Conservation (phyloP, 306 rosid species). For the Albizia julibrissin region DNA sequence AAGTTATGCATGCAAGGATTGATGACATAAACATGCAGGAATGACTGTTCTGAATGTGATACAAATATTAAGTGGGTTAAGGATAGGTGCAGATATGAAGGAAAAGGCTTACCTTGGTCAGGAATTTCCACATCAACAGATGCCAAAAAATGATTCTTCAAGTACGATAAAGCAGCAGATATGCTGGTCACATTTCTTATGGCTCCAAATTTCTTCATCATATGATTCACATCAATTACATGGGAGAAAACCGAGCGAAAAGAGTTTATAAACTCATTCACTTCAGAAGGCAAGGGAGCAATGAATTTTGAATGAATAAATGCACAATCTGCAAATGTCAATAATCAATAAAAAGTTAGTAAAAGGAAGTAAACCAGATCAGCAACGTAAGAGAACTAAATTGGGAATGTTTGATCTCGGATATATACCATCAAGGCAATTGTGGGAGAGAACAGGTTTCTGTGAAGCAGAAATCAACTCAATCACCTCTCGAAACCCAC, state of each 20-base stretch:
- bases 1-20: constrained; percentile 22
- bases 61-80: background rate
- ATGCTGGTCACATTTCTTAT: constrained; percentile 53
- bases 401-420: constrained; percentile 42
- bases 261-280: constrained; percentile 68
- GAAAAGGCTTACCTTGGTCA: constrained; percentile 51
- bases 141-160: constrained; percentile 64
- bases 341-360: background rate
- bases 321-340: constrained; percentile 68
- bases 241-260: constrained; percentile 57
- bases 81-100: constrained; percentile 3
- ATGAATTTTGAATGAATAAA: constrained; percentile 79
- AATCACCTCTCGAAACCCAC: constrained; percentile 95
- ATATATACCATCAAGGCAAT: constrained; percentile 75
- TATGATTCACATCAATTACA: constrained; percentile 60
- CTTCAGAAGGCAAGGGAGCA: constrained; percentile 61
- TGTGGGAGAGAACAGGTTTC: constrained; percentile 92
- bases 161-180: constrained; percentile 63
- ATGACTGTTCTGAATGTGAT: constrained; percentile 11
- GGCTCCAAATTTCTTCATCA: constrained; percentile 70
- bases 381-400: constrained; percentile 29
- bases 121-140: constrained; percentile 65
- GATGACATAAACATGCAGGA: constrained; percentile 24
- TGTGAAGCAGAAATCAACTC: constrained; percentile 94
- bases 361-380: constrained; percentile 27